Base-by-base conservation (phyloP, 1,284 basidiomycete genomes). In the Naganishia liquefaciens region DNA sequence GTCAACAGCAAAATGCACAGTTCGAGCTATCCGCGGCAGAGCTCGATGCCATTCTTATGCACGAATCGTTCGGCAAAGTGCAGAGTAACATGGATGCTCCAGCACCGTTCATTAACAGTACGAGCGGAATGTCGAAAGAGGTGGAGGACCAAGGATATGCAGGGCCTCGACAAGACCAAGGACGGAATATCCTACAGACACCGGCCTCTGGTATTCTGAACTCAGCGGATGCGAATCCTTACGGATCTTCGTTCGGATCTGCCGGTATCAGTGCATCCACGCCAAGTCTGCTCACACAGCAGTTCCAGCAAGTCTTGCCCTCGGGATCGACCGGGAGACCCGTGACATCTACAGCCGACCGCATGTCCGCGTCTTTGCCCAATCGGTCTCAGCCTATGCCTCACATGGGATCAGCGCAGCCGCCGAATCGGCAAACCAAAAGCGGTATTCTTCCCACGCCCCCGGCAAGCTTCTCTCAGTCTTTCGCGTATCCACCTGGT, bases 401-500 rank as follows among this genome's bases (percentile, higher is more conserved):
- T 10, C 25, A 49, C 9, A 43, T 19, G 7, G 50, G 55, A 27
- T 37, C 33, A 37, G 33, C 33, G 1, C 40, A 60, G 4, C 9
- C 30, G 11, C 11, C 53, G 17, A 39, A 25, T 15, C 47, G 37
- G 0, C 43, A n/a, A 10, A 42, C 25, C 19, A 47, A 47, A 19
- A 25, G 40, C 15, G 47, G 63, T 7, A 39, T 64, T 21, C 37
- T 54, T 27, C 50, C 63, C 23, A 47, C 47, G 17, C 47, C 65
- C 13, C 62, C 65, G 13, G 54, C 65, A 9, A 63, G 65, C 43
- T 67, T 63, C 37, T 63, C 60, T 21, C 63, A 62, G 19, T 60
- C 65, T 0, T 67, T 67, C 33, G 65, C 61, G 2, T 67, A 67
- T 50, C 62, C 65, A 5, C 65, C 65, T 19, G 65, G 65, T 9